Conservation (phyloP, 148 eudicot genomes). For the Camellia lanceoleosa region DNA sequence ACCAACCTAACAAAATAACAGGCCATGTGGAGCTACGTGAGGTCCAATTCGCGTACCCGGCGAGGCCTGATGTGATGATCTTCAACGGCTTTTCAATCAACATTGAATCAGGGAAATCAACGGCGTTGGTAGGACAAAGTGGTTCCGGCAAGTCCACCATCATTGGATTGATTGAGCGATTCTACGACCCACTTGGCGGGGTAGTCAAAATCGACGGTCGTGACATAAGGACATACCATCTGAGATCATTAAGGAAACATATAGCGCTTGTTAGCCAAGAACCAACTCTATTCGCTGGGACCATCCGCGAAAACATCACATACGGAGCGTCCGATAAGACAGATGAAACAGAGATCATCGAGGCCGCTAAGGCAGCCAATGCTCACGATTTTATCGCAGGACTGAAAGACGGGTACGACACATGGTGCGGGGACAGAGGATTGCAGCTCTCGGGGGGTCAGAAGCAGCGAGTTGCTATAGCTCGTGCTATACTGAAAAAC, state of each 20-base stretch:
- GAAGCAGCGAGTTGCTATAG: conserved; percentile 82
- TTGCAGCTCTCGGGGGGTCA: conserved; percentile 83
- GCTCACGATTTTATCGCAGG: conserved; percentile 70
- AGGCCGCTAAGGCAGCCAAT: conserved; percentile 72
- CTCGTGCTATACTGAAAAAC: conserved; percentile 65
- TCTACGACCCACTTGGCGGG: conserved; percentile 70
- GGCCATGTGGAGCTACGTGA: conserved; percentile 59
- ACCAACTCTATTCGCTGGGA: conserved; percentile 64
- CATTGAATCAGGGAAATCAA: conserved; percentile 68
- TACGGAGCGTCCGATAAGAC: conserved; percentile 44
- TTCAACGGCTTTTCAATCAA: conserved; percentile 57
- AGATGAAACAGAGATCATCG: conserved; percentile 51
- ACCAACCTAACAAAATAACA: conserved; percentile 41
- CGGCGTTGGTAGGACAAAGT: conserved; percentile 78
- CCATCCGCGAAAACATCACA: conserved; percentile 57
- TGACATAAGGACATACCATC: conserved; percentile 49
- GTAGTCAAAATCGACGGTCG: conserved; percentile 55
- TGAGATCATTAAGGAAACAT: conserved; percentile 61
- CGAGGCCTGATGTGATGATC: conserved; percentile 48
- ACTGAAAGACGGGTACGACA: conserved; percentile 61
- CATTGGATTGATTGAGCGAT: conserved; percentile 64
- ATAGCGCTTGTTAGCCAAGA: conserved; percentile 87
- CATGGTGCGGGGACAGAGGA: conserved; percentile 77
- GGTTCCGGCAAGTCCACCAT: conserved; percentile 90
- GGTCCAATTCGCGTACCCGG: conserved; percentile 64